phyloP scores from a whole-genome alignment of 2,329 filamentous ascomycete genomes.

The Nothophoma quercina region DNA sequence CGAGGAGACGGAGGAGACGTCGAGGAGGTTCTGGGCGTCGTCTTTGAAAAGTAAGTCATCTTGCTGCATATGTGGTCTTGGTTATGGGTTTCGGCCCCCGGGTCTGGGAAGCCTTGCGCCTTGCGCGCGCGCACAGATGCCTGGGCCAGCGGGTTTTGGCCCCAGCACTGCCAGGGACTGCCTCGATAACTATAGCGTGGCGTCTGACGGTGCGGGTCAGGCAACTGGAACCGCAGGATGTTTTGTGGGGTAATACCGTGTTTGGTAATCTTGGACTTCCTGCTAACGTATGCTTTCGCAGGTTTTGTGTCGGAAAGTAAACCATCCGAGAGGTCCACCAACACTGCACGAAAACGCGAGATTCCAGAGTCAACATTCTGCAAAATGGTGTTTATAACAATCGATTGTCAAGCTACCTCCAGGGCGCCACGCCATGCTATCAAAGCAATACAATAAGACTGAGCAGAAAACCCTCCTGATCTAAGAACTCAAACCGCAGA shows the following conservation, averaged over 20 bases:
- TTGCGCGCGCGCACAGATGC: constrained; percentile 9
- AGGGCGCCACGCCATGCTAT: too few relatives aligned
- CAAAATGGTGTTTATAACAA: too few relatives aligned
- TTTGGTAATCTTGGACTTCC: neutral
- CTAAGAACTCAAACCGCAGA: neutral
- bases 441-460: too few relatives aligned
- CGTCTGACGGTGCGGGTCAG: constrained; percentile 23
- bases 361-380: too few relatives aligned
- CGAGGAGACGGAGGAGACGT: constrained; percentile 86
- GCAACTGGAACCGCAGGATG: neutral
- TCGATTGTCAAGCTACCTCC: too few relatives aligned
- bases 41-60: constrained; percentile 88
- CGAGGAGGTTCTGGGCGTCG: constrained; percentile 93
- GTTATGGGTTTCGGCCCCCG: neutral
- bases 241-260: neutral
- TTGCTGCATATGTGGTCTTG: neutral
- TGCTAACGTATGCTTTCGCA: constrained; percentile 9
- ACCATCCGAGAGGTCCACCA: too few relatives aligned
- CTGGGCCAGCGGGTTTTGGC: too few relatives aligned
- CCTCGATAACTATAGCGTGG: constrained; percentile 32
- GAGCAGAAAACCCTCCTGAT: neutral
- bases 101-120: neutral
- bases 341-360: too few relatives aligned
- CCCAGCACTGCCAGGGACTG: neutral
- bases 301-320: constrained; percentile 35